Conservation (phyloP, 129 eudicot species). For the Apium graveolens region DNA sequence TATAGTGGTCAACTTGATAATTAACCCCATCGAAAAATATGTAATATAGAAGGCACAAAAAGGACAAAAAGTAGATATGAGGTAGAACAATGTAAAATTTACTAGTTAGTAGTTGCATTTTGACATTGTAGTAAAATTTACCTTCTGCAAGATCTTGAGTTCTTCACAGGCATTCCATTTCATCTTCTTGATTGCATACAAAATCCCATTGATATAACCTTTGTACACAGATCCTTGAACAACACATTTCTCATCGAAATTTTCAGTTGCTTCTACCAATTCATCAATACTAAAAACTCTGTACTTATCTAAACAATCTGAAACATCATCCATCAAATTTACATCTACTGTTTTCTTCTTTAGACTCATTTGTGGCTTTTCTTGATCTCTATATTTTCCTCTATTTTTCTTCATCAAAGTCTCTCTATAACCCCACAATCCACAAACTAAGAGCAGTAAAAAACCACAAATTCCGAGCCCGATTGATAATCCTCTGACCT, state of each 20-base stretch:
- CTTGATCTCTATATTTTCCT: conserved; percentile 17
- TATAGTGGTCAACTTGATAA: too few relatives aligned
- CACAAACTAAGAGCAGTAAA: conserved; percentile 39
- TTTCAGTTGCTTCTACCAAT: conserved; percentile 66
- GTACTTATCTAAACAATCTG: conserved; percentile 86
- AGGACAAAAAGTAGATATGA: not conserved
- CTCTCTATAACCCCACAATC: conserved; percentile 45
- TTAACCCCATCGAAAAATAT: too few relatives aligned
- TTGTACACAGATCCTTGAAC: conserved; percentile 81
- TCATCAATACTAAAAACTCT: conserved; percentile 62
- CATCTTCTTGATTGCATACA: conserved; percentile 87
- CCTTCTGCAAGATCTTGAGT: conserved; percentile 93
- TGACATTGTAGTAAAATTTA: conserved; percentile 9
- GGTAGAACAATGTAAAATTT: not conserved
- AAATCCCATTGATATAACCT: conserved; percentile 61
- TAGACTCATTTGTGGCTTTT: conserved; percentile 16
- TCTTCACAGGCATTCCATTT: conserved; percentile 97
- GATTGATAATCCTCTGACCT: conserved; percentile 49
- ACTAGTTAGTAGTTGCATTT: not conserved
- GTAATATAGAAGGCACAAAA: not conserved
- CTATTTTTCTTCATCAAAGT: conserved; percentile 25
- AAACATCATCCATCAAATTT: conserved; percentile 78
- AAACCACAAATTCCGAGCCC: conserved; percentile 63
- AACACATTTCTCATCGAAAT: conserved; percentile 52
- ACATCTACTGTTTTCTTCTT: conserved; percentile 26